Evolutionary conservation across 2,329 filamentous ascomycete species (phyloP).

Genomic region (Curvularia verruculosa): DNA sequence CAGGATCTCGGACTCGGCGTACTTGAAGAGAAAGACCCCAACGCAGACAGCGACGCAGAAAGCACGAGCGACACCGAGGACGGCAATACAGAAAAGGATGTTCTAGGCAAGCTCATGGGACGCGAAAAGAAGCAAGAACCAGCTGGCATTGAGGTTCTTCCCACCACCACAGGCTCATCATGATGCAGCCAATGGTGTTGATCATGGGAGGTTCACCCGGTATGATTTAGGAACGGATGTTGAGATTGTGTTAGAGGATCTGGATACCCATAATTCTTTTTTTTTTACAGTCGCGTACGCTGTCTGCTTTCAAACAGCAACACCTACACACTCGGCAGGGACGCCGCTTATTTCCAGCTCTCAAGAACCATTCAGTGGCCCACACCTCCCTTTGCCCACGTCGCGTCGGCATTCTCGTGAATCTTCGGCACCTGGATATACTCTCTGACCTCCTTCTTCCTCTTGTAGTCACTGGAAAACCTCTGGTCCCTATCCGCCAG

Average conservation of each 20-base stretch:
- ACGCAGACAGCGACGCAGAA: conserved; percentile 27
- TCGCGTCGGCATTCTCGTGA: conserved; percentile 56
- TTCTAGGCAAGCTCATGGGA: conserved; percentile 48
- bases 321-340: not conserved
- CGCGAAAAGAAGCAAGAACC: conserved; percentile 28
- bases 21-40: conserved; percentile 48
- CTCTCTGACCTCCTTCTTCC: conserved; percentile 61
- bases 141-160: conserved; percentile 41
- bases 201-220: not conserved
- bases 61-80: conserved; percentile 30
- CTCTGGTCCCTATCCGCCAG: conserved; percentile 60
- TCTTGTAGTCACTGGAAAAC: conserved; percentile 58
- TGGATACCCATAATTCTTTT: not conserved
- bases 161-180: conserved; percentile 24
- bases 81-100: conserved; percentile 36
- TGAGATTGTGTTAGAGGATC: not conserved
- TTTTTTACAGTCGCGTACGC: not conserved
- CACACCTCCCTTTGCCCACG: conserved; percentile 50
- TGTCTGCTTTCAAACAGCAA: not conserved
- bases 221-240: not conserved
- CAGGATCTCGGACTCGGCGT: conserved; percentile 56
- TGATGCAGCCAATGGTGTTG: conserved; percentile 8
- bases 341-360: not conserved
- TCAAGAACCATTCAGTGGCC: conserved; percentile 15
- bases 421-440: conserved; percentile 59